Evolutionary conservation across 2,329 filamentous ascomycete species (phyloP).

Genomic region (Magnaporthiopsis rhizophila): DNA sequence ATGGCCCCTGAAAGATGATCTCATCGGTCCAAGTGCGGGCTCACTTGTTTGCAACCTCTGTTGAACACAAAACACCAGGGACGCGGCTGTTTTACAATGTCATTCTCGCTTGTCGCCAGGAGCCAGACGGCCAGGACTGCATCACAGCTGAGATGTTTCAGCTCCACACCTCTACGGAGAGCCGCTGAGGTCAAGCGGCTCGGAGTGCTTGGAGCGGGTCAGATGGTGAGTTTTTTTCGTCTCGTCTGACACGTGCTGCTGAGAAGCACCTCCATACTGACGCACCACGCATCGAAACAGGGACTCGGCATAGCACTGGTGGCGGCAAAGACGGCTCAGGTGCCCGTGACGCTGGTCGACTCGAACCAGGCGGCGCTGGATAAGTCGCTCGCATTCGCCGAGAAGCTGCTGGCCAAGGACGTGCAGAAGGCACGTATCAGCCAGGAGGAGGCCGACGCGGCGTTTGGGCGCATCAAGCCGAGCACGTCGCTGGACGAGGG

Average conservation of each 20-base stretch:
- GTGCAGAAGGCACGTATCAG: constrained; percentile 81
- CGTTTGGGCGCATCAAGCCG: constrained; percentile 60
- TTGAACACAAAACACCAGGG: background rate
- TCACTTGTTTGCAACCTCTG: background rate
- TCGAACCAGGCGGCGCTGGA: constrained; percentile 75
- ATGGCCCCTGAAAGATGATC: constrained; percentile 1
- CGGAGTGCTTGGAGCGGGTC: constrained; percentile 88
- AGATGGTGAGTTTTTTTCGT: constrained; percentile 62
- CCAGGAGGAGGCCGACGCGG: constrained; percentile 68
- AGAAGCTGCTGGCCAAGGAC: constrained; percentile 90
- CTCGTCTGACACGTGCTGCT: constrained; percentile 26
- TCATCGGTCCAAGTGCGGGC: background rate
- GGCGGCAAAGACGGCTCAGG: constrained; percentile 72
- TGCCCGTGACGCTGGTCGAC: constrained; percentile 83
- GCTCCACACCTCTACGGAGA: constrained; percentile 51
- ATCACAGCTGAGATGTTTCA: constrained; percentile 55
- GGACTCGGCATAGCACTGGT: constrained; percentile 94
- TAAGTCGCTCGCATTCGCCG: constrained; percentile 50
- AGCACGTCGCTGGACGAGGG: constrained; percentile 63
- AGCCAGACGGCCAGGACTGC: constrained; percentile 21
- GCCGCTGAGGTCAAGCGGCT: constrained; percentile 75
- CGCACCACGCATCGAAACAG: constrained; percentile 41
- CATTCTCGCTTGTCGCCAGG: constrained; percentile 12
- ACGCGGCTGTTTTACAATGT: constrained; percentile 10
- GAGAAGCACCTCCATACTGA: too few species aligned